Percentiles rank a stretch among this genome's conserved stretches.
Evolutionary conservation across 2,329 filamentous ascomycete species (phyloP).

Genomic region (Colletotrichum sansevieriae): DNA sequence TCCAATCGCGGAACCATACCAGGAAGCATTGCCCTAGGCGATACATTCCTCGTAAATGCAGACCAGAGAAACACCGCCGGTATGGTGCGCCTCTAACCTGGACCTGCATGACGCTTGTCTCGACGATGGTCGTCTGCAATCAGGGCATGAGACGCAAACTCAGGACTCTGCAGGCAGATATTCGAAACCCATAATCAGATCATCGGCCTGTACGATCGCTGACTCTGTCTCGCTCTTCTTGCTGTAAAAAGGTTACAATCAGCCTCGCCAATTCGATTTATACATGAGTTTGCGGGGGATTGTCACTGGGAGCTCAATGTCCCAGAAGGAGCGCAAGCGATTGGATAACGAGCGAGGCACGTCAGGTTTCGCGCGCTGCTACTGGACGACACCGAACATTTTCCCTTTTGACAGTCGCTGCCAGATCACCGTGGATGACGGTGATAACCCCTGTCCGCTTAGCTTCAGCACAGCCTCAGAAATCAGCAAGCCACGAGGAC

Average conservation of each 20-base stretch:
- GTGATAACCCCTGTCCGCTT: constrained; percentile 28
- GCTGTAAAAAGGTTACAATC: constrained; percentile 1
- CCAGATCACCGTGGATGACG: constrained; percentile 15
- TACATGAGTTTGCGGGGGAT: constrained; percentile 35
- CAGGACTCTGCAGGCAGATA: constrained; percentile 1
- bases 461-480: constrained; percentile 40
- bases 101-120: constrained; percentile 8
- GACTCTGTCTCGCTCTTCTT: constrained; percentile 18
- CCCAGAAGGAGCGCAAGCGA: constrained; percentile 40
- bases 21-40: constrained; percentile 14
- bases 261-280: constrained; percentile 26
- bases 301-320: constrained; percentile 28
- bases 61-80: constrained; percentile 1
- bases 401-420: neutral
- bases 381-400: constrained; percentile 30
- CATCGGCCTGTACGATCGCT: constrained; percentile 22
- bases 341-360: constrained; percentile 40
- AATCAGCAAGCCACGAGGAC: constrained; percentile 40
- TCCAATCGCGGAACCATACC: constrained; percentile 13
- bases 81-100: constrained; percentile 1
- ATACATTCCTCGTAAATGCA: constrained; percentile 11
- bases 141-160: neutral
- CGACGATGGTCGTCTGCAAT: neutral
- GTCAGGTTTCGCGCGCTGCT: constrained; percentile 14
- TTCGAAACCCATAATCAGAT: constrained; percentile 11